phyloP scores from a whole-genome alignment of 371 early-diverging fungal species.

The Rhizopus arrhizus region DNA sequence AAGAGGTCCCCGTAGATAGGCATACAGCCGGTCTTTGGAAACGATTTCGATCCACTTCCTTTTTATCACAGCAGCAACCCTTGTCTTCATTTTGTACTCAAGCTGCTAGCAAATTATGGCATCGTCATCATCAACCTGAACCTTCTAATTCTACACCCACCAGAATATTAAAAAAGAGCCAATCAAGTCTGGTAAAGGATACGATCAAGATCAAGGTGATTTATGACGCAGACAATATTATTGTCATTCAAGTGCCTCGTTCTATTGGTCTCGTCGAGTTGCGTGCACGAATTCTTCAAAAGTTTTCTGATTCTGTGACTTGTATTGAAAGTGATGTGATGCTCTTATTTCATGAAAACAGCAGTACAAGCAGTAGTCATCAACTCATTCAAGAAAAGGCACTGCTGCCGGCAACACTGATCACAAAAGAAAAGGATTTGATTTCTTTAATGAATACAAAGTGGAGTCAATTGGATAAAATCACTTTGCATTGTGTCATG shows the following conservation, averaged over 20 bases:
- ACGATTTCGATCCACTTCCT: constrained; percentile 26
- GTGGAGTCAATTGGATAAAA: constrained; percentile 36
- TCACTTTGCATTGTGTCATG: constrained; percentile 37
- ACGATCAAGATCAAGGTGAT: constrained; percentile 43
- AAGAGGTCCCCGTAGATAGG: not conserved
- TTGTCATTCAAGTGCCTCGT: constrained; percentile 40
- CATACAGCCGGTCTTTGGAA: constrained; percentile 22
- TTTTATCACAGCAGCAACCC: constrained; percentile 19
- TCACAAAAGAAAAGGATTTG: constrained; percentile 32
- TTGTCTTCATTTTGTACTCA: constrained; percentile 32
- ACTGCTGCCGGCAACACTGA: constrained; percentile 22
- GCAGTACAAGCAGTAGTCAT: constrained; percentile 19
- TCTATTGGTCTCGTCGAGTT: constrained; percentile 29
- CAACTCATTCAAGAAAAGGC: constrained; percentile 7
- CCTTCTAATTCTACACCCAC: constrained; percentile 23
- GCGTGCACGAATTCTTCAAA: constrained; percentile 33
- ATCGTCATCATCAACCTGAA: constrained; percentile 10
- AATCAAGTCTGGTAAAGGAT: constrained; percentile 16
- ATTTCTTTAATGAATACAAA: constrained; percentile 28
- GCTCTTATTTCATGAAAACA: constrained; percentile 27
- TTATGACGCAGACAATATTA: constrained; percentile 40
- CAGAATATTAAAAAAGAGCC: constrained; percentile 22
- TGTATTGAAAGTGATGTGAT: constrained; percentile 15
- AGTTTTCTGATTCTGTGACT: constrained; percentile 38
- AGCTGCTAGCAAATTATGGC: constrained; percentile 24